phyloP scores from a whole-genome alignment of 2,329 filamentous ascomycete species.

The Xenoacremonium recifei region DNA sequence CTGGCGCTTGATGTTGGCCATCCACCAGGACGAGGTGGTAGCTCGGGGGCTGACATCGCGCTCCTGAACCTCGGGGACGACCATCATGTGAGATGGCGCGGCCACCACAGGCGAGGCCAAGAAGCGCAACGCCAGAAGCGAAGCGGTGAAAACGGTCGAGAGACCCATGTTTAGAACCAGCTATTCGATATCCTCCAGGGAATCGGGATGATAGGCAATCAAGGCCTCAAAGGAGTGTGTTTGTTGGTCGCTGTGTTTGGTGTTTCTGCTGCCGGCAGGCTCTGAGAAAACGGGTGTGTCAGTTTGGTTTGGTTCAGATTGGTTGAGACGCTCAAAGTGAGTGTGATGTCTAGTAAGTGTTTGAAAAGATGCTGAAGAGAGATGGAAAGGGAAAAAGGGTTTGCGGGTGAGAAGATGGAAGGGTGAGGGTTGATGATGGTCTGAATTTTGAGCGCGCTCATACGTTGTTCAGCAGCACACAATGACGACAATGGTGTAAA shows the following conservation, averaged over 20 bases:
- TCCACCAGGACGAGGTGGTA: slow-evolving; percentile 75
- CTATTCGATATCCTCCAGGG: slow-evolving; percentile 20
- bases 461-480: no score
- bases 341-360: no score
- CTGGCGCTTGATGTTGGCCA: slow-evolving; percentile 66
- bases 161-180: slow-evolving; percentile 46
- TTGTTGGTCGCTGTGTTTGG: slow-evolving; percentile 7
- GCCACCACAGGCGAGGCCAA: slow-evolving; percentile 33
- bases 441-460: no score
- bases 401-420: no score
- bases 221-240: slow-evolving; percentile 15
- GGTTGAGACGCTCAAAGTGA: no score
- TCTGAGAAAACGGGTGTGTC: no score
- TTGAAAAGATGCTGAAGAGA: no score
- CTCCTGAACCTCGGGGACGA: slow-evolving; percentile 12
- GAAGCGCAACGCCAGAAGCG: slow-evolving; percentile 43
- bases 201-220: slow-evolving; percentile 11
- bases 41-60: slow-evolving; percentile 55
- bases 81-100: slow-evolving; percentile 25
- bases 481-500: no score
- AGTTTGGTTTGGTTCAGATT: no score
- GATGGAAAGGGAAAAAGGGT: no score
- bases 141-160: slow-evolving; percentile 39
- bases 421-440: no score
- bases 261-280: no score